phyloP scores from a whole-genome alignment of 768 basidiomycete species.

The Dacryopinax spathularia region DNA sequence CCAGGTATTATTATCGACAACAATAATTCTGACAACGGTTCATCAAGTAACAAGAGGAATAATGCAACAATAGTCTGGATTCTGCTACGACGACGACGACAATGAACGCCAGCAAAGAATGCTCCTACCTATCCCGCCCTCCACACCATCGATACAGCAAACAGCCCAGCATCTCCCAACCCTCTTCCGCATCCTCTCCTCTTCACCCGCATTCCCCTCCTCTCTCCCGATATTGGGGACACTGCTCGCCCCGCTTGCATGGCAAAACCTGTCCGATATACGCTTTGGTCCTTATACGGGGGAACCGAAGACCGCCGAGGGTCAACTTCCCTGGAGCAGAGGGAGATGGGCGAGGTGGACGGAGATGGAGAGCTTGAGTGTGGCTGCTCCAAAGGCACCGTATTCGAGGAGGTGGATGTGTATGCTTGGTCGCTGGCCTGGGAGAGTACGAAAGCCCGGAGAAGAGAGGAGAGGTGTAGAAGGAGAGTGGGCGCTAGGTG shows the following conservation, averaged over 20 bases:
- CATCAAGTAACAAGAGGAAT: too few species aligned
- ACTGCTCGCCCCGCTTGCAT: not conserved
- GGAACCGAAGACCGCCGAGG: not conserved
- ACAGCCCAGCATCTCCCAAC: not conserved
- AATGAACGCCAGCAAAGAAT: too few species aligned
- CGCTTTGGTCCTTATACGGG: not conserved
- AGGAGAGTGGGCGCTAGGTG: too few species aligned
- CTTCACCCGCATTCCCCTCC: not conserved
- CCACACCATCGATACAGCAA: not conserved
- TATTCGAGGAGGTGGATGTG: not conserved
- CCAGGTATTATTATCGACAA: too few species aligned
- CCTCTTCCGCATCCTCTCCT: not conserved
- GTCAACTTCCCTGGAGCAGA: not conserved
- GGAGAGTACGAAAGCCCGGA: too few species aligned
- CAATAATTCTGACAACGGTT: too few species aligned
- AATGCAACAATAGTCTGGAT: too few species aligned
- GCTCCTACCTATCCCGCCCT: not conserved
- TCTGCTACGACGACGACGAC: too few species aligned
- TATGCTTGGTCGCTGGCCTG: not conserved
- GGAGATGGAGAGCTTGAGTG: not conserved
- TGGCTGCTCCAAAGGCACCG: not conserved
- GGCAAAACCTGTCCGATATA: not conserved
- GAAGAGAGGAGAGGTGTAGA: too few species aligned
- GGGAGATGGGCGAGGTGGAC: not conserved
- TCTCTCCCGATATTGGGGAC: not conserved